Conservation (phyloP, 2,329 filamentous ascomycete species). For the Colletotrichum tanaceti region DNA sequence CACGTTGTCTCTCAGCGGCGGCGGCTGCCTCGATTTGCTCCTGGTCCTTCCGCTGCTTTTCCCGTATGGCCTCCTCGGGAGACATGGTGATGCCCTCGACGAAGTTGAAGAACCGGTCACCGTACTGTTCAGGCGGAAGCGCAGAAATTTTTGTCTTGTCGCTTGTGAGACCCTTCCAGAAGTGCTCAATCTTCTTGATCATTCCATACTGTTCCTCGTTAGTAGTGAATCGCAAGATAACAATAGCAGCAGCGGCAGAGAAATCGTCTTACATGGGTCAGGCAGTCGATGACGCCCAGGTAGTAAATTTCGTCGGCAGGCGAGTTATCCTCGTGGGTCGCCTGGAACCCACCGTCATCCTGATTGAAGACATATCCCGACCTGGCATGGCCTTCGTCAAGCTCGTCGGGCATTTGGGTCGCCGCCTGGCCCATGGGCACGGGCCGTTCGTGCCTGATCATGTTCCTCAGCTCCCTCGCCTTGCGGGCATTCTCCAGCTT, state of each 20-base stretch:
- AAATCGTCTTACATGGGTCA: conserved; percentile 83
- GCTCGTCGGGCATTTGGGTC: conserved; percentile 90
- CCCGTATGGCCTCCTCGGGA: conserved; percentile 82
- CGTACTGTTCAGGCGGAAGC: conserved; percentile 89
- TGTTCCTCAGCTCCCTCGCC: conserved; percentile 88
- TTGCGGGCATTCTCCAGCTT: conserved; percentile 93
- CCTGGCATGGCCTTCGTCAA: conserved; percentile 79
- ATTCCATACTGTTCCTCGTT: conserved; percentile 79
- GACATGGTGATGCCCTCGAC: conserved; percentile 93
- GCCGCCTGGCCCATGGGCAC: conserved; percentile 88
- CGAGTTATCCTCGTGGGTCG: conserved; percentile 88
- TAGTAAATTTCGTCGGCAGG: conserved; percentile 96
- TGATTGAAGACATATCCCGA: conserved; percentile 85
- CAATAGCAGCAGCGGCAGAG: background rate
- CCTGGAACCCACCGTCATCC: conserved; percentile 92
- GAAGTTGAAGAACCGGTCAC: conserved; percentile 93
- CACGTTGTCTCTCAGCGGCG: conserved; percentile 49
- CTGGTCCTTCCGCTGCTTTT: conserved; percentile 68
- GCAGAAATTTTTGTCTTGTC: conserved; percentile 92
- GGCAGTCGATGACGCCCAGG: conserved; percentile 96
- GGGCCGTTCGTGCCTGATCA: conserved; percentile 91
- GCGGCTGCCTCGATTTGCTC: conserved; percentile 63
- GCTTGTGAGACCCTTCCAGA: conserved; percentile 92
- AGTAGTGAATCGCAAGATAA: conserved; percentile 8
- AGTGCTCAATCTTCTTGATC: conserved; percentile 94